phyloP scores from a whole-genome alignment of 2,329 filamentous ascomycete species.

The Scedosporium boydii region DNA sequence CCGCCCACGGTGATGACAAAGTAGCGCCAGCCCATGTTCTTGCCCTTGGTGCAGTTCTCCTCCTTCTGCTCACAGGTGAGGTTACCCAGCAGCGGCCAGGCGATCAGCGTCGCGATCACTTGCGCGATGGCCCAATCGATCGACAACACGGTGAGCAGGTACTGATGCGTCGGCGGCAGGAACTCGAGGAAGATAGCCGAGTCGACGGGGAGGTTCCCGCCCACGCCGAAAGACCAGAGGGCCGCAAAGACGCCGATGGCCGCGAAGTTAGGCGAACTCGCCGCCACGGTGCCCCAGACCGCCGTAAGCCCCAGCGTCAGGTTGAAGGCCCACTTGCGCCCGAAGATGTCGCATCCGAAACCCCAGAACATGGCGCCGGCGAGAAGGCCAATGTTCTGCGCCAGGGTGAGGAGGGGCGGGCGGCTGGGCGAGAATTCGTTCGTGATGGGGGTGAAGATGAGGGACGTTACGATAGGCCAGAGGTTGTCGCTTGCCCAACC shows the following conservation, averaged over 20 bases:
- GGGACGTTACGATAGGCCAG: constrained; percentile 52
- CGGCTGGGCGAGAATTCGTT: constrained; percentile 41
- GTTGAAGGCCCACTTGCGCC: constrained; percentile 60
- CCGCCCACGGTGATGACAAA: constrained; percentile 33
- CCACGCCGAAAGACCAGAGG: constrained; percentile 35
- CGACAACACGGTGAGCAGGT: constrained; percentile 34
- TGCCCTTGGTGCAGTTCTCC: constrained; percentile 24
- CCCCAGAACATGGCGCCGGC: constrained; percentile 59
- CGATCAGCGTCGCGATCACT: constrained; percentile 32
- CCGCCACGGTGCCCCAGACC: constrained; percentile 49
- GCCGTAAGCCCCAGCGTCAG: constrained; percentile 40
- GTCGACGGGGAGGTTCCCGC: constrained; percentile 42
- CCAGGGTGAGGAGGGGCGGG: constrained; percentile 40
- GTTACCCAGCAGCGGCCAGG: constrained; percentile 32
- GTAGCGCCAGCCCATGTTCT: constrained; percentile 43
- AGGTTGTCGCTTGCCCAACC: constrained; percentile 63
- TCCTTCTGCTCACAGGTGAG: constrained; percentile 27
- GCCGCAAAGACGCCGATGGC: constrained; percentile 55
- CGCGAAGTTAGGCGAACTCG: constrained; percentile 57
- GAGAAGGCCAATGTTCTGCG: constrained; percentile 48
- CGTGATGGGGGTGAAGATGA: constrained; percentile 49
- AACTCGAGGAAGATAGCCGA: constrained; percentile 43
- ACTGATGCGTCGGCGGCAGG: constrained; percentile 35
- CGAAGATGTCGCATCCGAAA: constrained; percentile 56
- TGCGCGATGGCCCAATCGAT: constrained; percentile 44